Conservation (phyloP, 208 protist species). For the Acanthamoeba sp. region DNA sequence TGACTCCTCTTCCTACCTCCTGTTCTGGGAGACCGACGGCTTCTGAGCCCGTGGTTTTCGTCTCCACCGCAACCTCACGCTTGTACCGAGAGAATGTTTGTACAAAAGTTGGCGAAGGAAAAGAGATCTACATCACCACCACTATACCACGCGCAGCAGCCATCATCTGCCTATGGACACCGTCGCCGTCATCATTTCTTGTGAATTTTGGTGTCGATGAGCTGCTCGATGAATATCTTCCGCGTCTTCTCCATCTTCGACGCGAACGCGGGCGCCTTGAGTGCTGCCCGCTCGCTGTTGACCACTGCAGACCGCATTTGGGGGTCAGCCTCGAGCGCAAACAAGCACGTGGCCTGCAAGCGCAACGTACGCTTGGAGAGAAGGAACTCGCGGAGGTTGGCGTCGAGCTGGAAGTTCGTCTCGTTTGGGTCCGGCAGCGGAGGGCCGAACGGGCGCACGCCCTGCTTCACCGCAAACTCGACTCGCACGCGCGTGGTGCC, state of each 20-base stretch:
- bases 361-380: constrained; percentile 31
- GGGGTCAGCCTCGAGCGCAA: too few species aligned
- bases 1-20: not conserved
- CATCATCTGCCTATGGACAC: not conserved
- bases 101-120: not conserved
- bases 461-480: constrained; percentile 65
- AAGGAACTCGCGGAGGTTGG: constrained; percentile 41
- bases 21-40: constrained; percentile 17
- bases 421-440: not conserved
- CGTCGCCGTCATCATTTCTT: not conserved
- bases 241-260: constrained; percentile 20
- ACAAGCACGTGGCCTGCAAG: not conserved
- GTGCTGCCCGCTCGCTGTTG: constrained; percentile 20
- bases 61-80: not conserved
- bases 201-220: constrained; percentile 35
- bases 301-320: not conserved
- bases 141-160: not conserved
- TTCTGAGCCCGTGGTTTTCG: not conserved
- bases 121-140: too few species aligned
- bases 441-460: constrained; percentile 39
- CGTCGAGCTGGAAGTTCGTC: not conserved
- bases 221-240: constrained; percentile 33
- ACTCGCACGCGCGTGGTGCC: not conserved
- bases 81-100: too few species aligned
- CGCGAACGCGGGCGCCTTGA: constrained; percentile 11